Conservation (phyloP, 1,139 yeast species). For the Groenewaldozyma auringiensis region DNA sequence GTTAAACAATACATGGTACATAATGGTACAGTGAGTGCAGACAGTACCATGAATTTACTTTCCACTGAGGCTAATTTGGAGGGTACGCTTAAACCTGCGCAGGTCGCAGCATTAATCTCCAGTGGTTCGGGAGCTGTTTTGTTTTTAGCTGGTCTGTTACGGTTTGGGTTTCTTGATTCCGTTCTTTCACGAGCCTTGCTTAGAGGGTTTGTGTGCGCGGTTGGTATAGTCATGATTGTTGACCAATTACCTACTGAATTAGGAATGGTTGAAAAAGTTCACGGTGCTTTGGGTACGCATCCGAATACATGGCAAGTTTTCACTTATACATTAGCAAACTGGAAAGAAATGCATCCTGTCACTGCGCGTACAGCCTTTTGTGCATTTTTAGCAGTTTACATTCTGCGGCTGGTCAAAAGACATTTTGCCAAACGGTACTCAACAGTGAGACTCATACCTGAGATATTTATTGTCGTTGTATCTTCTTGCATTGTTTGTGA, state of each 20-base stretch:
- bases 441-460: constrained; percentile 52
- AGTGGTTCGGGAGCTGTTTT: constrained; percentile 71
- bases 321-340: constrained; percentile 45
- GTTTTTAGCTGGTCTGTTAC: constrained; percentile 66
- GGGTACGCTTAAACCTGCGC: constrained; percentile 46
- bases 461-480: constrained; percentile 68
- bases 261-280: constrained; percentile 46
- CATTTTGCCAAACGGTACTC: background rate
- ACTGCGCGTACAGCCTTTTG: constrained; percentile 30
- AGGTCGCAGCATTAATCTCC: constrained; percentile 64
- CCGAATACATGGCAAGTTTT: constrained; percentile 66
- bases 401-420: constrained; percentile 23
- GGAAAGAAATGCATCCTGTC: constrained; percentile 29
- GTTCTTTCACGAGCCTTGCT: constrained; percentile 75
- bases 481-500: constrained; percentile 53
- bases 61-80: constrained; percentile 7
- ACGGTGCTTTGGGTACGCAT: constrained; percentile 51
- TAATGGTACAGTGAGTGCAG: constrained; percentile 2
- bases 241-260: constrained; percentile 68
- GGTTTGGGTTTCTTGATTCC: constrained; percentile 85
- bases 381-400: constrained; percentile 27
- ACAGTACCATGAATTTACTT: background rate
- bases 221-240: constrained; percentile 84
- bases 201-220: constrained; percentile 86
- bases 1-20: constrained; percentile 43